phyloP scores from a whole-genome alignment of 495 filamentous ascomycete species.

The Trichoderma asperelloides region DNA sequence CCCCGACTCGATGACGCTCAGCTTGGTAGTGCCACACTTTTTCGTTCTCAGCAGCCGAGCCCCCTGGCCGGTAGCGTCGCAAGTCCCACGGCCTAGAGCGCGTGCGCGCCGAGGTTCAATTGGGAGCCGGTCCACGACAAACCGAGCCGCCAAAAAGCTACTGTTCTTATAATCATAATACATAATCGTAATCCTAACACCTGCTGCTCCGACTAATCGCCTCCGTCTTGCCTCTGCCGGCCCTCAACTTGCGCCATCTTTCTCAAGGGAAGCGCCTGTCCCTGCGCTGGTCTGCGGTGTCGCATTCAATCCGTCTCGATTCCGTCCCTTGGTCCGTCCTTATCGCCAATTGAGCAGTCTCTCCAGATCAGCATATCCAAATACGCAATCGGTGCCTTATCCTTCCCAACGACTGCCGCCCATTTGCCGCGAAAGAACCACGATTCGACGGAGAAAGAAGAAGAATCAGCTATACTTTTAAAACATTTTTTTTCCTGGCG shows the following conservation, averaged over 20 bases:
- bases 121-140: neutral
- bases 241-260: neutral
- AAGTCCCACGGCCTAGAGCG: neutral
- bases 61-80: slow-evolving; percentile 3
- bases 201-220: neutral
- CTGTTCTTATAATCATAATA: neutral
- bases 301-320: neutral
- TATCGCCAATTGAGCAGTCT: neutral
- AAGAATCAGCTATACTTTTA: neutral
- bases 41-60: neutral
- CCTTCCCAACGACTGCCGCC: neutral
- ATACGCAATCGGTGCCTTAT: neutral
- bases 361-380: neutral
- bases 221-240: neutral
- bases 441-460: no score
- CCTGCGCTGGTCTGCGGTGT: neutral
- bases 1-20: neutral
- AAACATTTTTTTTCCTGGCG: neutral
- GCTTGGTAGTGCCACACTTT: neutral
- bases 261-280: neutral
- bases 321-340: neutral
- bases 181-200: neutral
- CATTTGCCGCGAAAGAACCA: neutral
- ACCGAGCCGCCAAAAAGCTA: neutral
- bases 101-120: slow-evolving; percentile 7